Evolutionary conservation across 306 rosid species (phyloP).

Genomic region (Gleditsia sinensis): DNA sequence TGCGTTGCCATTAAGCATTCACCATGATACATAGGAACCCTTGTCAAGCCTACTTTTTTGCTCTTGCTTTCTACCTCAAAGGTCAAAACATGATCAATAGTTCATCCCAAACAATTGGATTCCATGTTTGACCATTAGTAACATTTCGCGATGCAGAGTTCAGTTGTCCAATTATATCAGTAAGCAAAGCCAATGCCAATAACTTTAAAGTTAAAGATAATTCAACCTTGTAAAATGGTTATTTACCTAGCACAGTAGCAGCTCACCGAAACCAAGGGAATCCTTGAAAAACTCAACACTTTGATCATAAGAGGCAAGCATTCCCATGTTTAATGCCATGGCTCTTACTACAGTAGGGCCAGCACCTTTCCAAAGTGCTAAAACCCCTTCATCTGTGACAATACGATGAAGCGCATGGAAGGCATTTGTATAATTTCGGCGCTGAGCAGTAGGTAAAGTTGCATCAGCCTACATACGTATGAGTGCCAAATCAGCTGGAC

Average conservation of each 20-base stretch:
- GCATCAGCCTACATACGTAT: constrained; percentile 99
- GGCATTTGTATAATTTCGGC: constrained; percentile 89
- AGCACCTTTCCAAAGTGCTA: constrained; percentile 99
- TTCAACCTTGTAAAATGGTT: background rate
- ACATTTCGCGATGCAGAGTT: background rate
- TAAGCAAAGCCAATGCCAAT: background rate
- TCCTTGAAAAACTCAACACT: constrained; percentile 94
- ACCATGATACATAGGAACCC: no score
- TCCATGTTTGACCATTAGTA: background rate
- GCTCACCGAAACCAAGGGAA: constrained; percentile 78
- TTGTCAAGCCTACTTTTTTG: no score
- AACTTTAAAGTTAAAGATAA: background rate
- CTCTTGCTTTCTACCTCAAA: no score
- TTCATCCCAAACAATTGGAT: background rate
- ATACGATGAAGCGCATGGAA: constrained; percentile 94
- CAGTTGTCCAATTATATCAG: background rate
- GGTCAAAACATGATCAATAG: background rate
- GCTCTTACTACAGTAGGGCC: constrained; percentile 99
- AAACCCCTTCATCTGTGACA: constrained; percentile 80
- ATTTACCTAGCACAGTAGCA: constrained; percentile 71
- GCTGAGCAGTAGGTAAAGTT: constrained; percentile 86
- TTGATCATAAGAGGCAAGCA: constrained; percentile 99
- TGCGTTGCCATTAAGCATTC: no score
- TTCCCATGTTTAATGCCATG: constrained; percentile 99
- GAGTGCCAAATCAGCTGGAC: constrained; percentile 97